Percentiles rank a stretch among this genome's conserved stretches.
Conservation (phyloP, 2,329 filamentous ascomycete species). For the Bertia moriformis region DNA sequence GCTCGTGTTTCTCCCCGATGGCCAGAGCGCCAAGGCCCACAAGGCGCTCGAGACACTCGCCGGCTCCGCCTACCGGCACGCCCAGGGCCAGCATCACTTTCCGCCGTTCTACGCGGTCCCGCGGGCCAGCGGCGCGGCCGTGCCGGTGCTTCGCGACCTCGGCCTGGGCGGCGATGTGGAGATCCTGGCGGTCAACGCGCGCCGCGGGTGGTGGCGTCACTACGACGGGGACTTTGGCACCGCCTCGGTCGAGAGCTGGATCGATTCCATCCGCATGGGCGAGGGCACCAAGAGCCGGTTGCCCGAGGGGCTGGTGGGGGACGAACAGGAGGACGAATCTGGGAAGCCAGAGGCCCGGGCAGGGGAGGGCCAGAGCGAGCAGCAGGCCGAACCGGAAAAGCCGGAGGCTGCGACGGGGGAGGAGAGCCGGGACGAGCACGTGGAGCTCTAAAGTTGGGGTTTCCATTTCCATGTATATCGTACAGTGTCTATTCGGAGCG, state of each 20-base stretch:
- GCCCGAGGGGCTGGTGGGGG: constrained; percentile 40
- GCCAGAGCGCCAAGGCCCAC: constrained; percentile 25
- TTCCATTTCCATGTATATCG: no score
- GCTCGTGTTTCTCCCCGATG: constrained; percentile 52
- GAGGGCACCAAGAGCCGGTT: constrained; percentile 70
- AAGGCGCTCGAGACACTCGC: constrained; percentile 50
- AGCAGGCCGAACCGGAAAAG: constrained; percentile 13
- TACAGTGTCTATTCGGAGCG: no score
- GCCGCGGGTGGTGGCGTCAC: constrained; percentile 72
- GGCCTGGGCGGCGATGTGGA: constrained; percentile 47
- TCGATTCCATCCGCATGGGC: constrained; percentile 77
- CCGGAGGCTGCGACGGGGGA: constrained; percentile 9
- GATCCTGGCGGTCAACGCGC: constrained; percentile 70
- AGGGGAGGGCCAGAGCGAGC: no score
- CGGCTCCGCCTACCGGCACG: constrained; percentile 64
- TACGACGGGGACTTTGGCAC: constrained; percentile 47
- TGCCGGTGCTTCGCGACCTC: constrained; percentile 42
- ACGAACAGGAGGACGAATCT: constrained; percentile 24
- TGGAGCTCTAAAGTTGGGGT: constrained; percentile 31
- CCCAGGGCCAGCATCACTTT: no score
- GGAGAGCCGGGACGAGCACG: constrained; percentile 21
- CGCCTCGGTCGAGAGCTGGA: constrained; percentile 63
- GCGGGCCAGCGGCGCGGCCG: constrained; percentile 38
- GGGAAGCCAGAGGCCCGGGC: no score
- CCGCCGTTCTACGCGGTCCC: constrained; percentile 77